These are phyloP conservation scores for Sanghuangporus weigelae DNA, from an alignment of 1,284 basidiomycete species.

Conservation along the genomic window DNA sequence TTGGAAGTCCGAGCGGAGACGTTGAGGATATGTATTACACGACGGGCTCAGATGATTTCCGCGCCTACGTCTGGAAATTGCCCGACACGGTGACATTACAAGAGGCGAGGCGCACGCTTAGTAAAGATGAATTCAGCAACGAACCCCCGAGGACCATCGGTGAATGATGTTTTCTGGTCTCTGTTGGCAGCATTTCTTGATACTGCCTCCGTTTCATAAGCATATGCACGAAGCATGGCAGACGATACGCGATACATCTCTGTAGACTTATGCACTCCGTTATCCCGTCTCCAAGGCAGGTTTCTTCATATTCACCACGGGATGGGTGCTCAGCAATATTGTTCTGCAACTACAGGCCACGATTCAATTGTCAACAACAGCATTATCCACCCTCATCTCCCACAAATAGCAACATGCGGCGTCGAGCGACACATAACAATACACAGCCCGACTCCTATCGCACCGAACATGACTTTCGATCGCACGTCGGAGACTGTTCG, in stretches of 20 bases:
- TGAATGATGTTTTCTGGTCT: slow-evolving; percentile 23
- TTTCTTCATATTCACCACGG: slow-evolving; percentile 3
- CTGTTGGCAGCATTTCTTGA: background rate
- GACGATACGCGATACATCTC: slow-evolving; percentile 43
- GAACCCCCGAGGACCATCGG: slow-evolving; percentile 32
- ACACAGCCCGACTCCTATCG: slow-evolving; percentile 54
- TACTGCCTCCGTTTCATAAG: slow-evolving; percentile 28
- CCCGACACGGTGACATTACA: slow-evolving; percentile 43
- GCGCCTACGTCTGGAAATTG: slow-evolving; percentile 74
- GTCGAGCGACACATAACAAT: slow-evolving; percentile 66
- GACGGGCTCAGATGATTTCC: slow-evolving; percentile 77
- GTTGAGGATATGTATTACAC: slow-evolving; percentile 54
- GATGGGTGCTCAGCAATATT: background rate
- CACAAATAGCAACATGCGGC: slow-evolving; percentile 61
- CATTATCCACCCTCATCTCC: slow-evolving; percentile 65
- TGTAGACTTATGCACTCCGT: slow-evolving; percentile 48
- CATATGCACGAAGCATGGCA: slow-evolving; percentile 37
- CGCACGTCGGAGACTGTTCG: slow-evolving; percentile 45
- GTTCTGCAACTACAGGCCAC: slow-evolving; percentile 43
- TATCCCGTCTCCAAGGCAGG: slow-evolving; percentile 51
- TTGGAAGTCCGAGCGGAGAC: slow-evolving; percentile 51
- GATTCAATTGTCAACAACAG: slow-evolving; percentile 69
- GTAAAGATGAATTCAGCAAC: slow-evolving; percentile 38
- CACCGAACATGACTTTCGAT: slow-evolving; percentile 42
- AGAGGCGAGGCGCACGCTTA: slow-evolving; percentile 38